A percentile compares a stretch with the other conserved stretches of the same genome.
phyloP scores from a whole-genome alignment of 2,329 filamentous ascomycete species.

The Talaromyces sp. region DNA sequence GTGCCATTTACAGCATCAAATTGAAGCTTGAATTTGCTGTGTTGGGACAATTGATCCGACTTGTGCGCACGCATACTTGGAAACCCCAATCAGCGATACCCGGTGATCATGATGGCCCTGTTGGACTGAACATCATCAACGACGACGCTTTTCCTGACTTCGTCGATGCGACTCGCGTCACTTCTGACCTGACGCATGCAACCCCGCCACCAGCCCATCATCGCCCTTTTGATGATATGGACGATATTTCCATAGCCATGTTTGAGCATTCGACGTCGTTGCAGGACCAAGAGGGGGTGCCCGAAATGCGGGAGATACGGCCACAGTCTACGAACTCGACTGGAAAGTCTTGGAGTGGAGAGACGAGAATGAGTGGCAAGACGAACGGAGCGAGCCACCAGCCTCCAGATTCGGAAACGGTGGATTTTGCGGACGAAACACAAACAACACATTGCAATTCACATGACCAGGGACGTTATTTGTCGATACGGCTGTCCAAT shows the following conservation, averaged over 20 bases:
- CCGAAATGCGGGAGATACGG: constrained; percentile 17
- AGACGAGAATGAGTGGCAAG: constrained; percentile 24
- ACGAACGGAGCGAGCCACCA: not conserved
- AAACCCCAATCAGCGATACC: constrained; percentile 34
- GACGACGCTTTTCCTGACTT: constrained; percentile 40
- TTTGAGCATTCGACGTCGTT: constrained; percentile 31
- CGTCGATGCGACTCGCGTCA: constrained; percentile 43
- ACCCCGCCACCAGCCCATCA: constrained; percentile 20
- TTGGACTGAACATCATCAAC: not conserved
- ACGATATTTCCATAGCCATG: constrained; percentile 38
- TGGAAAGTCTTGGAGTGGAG: constrained; percentile 30
- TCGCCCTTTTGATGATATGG: constrained; percentile 34
- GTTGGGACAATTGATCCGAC: constrained; percentile 43
- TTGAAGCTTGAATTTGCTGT: constrained; percentile 51
- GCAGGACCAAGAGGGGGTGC: constrained; percentile 15
- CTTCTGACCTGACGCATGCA: constrained; percentile 41
- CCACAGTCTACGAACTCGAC: constrained; percentile 21
- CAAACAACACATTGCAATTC: not conserved
- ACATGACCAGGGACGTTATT: not conserved
- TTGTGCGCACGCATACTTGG: constrained; percentile 40
- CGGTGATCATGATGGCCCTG: not conserved
- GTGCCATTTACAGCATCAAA: constrained; percentile 48
- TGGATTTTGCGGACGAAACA: constrained; percentile 5
- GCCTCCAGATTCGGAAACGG: not conserved
- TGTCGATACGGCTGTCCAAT: constrained; percentile 1